Evolutionary conservation across 2,329 filamentous ascomycete species (phyloP).

Genomic region (Clarireedia homoeocarpa): DNA sequence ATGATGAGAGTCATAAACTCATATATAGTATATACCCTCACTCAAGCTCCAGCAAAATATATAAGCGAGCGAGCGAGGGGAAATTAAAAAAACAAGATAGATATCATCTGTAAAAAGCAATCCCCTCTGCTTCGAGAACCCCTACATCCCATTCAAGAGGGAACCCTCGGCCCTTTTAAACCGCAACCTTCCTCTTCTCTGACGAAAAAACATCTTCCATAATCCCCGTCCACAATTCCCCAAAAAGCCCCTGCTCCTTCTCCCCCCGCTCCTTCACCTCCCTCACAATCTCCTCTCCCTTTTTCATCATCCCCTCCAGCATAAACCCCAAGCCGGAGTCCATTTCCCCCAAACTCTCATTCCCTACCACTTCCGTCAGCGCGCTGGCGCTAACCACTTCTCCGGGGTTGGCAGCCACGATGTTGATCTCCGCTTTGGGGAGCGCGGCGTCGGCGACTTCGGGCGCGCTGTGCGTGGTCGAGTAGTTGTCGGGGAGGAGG

Average conservation of each 20-base stretch:
- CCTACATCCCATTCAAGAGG: too few relatives aligned
- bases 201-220: constrained; percentile 42
- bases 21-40: too few relatives aligned
- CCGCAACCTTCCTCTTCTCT: neutral
- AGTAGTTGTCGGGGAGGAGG: constrained; percentile 48
- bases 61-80: too few relatives aligned
- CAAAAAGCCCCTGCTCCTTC: constrained; percentile 29
- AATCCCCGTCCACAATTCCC: constrained; percentile 48
- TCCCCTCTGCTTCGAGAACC: neutral
- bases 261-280: neutral
- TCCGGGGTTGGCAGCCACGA: constrained; percentile 50
- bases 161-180: neutral
- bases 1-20: too few relatives aligned
- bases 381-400: constrained; percentile 40
- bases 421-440: constrained; percentile 39
- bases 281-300: neutral
- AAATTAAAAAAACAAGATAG: neutral
- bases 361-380: constrained; percentile 50
- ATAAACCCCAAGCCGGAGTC: neutral
- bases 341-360: constrained; percentile 14
- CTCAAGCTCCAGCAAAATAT: too few relatives aligned
- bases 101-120: neutral
- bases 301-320: neutral
- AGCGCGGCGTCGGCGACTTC: constrained; percentile 38
- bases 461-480: neutral